Base-by-base conservation (phyloP, 2,329 filamentous ascomycete genomes). In the Laburnicola sp. region DNA sequence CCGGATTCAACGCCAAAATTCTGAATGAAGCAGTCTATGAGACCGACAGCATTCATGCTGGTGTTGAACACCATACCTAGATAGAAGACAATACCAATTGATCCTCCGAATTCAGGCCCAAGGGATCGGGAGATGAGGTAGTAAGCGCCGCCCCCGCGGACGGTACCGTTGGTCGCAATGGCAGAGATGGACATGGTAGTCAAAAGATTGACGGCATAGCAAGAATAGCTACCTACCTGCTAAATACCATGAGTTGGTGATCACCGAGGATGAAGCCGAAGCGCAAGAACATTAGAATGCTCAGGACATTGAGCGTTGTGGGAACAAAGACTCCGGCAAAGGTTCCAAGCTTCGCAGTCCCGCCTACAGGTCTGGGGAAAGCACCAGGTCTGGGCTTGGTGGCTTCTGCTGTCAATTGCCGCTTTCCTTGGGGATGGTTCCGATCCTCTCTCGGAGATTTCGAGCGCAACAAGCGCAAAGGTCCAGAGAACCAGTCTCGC, bases 211-310 rank as follows among this genome's bases (percentile, higher is more conserved):
- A 96, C 87, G 11, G 84, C 74, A 68, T 95, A 96, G n/a, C 88
- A 87, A 36, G 82, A 71, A 94, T 82, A 43, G 83, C 86, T 90
- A 48, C 39, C 28, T 42, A n/a, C 32, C 21, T 51, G 57, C 51
- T 60, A 51, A 44, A 32, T 58, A 32, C 55, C 44, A 50, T 53
- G 45, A 31, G 50, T 55, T 62, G 23, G 16, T 32, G 34, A 55
- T 63, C 31, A 35, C 90, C 91, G 22, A 95, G 78, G 50, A 96
- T 89, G 62, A 91, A 86, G 22, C 91, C 90, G 70, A 96, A 96
- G 22, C 91, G 84, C 63, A 96, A 78, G 74, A 96, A 96, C 89
- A 96, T 95, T 55, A 96, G 81, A 72, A 96, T 95, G 63, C 89
- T 93, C 59, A 95, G 76, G 36, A 96, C 91, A 71, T 94, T 96